Conservation (phyloP, 345 rosid species). For the Chamaenerion angustifolium region DNA sequence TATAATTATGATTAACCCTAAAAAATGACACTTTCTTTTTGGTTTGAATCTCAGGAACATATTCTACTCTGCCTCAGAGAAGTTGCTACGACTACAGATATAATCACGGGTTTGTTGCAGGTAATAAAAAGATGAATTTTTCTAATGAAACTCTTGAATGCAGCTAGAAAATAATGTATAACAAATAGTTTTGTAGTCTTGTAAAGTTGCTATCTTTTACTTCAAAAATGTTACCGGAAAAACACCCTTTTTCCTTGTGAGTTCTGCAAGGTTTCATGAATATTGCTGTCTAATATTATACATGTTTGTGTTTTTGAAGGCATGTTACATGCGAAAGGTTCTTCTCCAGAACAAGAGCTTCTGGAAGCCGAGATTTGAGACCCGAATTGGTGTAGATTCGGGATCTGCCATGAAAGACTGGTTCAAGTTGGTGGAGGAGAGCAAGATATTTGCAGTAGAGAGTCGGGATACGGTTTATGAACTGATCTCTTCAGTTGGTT, state of each 20-base stretch:
- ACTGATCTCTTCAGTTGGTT: slow-evolving; percentile 45
- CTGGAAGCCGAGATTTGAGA: slow-evolving; percentile 15
- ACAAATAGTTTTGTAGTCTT: no score
- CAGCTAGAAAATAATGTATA: neutral
- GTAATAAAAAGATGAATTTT: slow-evolving; percentile 13
- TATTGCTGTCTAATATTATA: neutral
- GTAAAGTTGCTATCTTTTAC: no score
- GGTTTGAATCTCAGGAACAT: slow-evolving; percentile 23
- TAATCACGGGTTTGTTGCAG: slow-evolving; percentile 42
- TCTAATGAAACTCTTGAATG: neutral
- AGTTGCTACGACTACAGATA: slow-evolving; percentile 37
- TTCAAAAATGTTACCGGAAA: no score
- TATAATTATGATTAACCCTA: neutral
- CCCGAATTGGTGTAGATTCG: slow-evolving; percentile 6
- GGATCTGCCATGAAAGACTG: slow-evolving; percentile 20
- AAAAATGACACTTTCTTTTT: neutral
- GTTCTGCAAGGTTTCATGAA: no score
- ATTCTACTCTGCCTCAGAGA: slow-evolving; percentile 43
- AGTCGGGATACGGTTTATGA: slow-evolving; percentile 20
- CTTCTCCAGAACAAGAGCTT: slow-evolving; percentile 14
- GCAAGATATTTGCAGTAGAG: slow-evolving; percentile 19
- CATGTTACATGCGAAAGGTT: slow-evolving; percentile 38
- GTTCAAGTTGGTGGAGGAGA: slow-evolving; percentile 27
- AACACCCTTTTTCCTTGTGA: no score
- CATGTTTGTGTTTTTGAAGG: slow-evolving; percentile 17